Percentiles rank a stretch among this genome's conserved stretches.
Conservation (phyloP, 768 basidiomycete genomes). For the Pleurotus sapidus region DNA sequence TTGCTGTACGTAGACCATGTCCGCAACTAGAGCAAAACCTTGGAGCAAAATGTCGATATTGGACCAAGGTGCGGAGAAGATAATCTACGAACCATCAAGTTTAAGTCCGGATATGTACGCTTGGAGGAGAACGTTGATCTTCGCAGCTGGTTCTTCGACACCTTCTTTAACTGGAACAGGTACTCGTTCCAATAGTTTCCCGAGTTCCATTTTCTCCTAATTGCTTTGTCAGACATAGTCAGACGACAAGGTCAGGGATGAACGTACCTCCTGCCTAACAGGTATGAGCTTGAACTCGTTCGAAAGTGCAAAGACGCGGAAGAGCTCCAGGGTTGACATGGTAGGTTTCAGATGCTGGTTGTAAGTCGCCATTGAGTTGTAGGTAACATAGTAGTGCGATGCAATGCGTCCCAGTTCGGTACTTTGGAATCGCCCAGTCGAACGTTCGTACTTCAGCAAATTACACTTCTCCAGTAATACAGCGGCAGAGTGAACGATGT, state of each 20-base stretch:
- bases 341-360: constrained; percentile 89
- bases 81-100: constrained; percentile 62
- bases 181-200: constrained; percentile 88
- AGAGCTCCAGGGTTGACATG: constrained; percentile 87
- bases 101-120: constrained; percentile 94
- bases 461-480: constrained; percentile 92
- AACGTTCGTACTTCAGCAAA: constrained; percentile 90
- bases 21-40: constrained; percentile 84
- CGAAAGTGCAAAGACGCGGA: constrained; percentile 92
- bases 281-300: constrained; percentile 95
- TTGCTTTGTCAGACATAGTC: constrained; percentile 15
- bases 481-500: constrained; percentile 92
- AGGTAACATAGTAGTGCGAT: constrained; percentile 93
- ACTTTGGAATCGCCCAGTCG: constrained; percentile 84
- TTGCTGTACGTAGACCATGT: constrained; percentile 97
- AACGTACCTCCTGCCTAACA: constrained; percentile 60
- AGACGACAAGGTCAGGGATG: constrained; percentile 5
- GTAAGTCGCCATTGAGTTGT: constrained; percentile 95
- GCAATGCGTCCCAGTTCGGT: constrained; percentile 94
- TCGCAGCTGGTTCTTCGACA: constrained; percentile 94
- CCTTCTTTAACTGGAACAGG: constrained; percentile 97
- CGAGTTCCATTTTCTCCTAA: constrained; percentile 82
- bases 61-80: not conserved
- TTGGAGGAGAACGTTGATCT: constrained; percentile 95
- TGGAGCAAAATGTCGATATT: not conserved